phyloP scores from a whole-genome alignment of 2,329 filamentous ascomycete species.

The Phialocephala subalpina region DNA sequence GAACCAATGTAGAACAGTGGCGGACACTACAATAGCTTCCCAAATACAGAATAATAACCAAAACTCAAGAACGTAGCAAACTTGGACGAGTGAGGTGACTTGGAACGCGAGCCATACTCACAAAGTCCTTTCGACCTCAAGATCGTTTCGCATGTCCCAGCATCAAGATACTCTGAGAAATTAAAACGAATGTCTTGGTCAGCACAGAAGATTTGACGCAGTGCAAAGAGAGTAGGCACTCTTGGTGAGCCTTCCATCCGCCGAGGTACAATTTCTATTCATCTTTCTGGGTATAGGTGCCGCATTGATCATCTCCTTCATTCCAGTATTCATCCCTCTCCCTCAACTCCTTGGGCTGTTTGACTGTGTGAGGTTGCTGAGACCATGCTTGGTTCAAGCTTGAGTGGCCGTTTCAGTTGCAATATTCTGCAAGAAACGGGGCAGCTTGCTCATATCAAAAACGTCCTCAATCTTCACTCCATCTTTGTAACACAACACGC shows the following conservation, averaged over 20 bases:
- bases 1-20: too few species aligned
- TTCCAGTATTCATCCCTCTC: background rate
- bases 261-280: too few species aligned
- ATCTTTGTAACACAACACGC: constrained; percentile 16
- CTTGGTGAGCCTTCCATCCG: too few species aligned
- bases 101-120: background rate
- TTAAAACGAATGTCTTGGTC: too few species aligned
- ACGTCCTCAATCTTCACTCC: constrained; percentile 14
- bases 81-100: background rate
- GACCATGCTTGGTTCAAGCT: background rate
- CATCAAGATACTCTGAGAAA: too few species aligned
- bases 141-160: too few species aligned
- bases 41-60: background rate
- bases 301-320: too few species aligned
- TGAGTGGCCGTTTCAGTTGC: background rate
- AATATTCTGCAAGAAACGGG: background rate
- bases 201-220: too few species aligned
- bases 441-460: background rate
- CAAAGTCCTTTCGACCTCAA: too few species aligned
- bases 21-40: background rate
- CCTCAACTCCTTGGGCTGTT: too few species aligned
- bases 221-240: too few species aligned
- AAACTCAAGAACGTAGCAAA: background rate
- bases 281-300: too few species aligned
- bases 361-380: background rate